A percentile compares a stretch with the other conserved stretches of the same genome.
These are phyloP conservation scores for Fistulifera pelliculosa DNA, from an alignment of 108 stramenopile genomes.

Conservation along the genomic window DNA sequence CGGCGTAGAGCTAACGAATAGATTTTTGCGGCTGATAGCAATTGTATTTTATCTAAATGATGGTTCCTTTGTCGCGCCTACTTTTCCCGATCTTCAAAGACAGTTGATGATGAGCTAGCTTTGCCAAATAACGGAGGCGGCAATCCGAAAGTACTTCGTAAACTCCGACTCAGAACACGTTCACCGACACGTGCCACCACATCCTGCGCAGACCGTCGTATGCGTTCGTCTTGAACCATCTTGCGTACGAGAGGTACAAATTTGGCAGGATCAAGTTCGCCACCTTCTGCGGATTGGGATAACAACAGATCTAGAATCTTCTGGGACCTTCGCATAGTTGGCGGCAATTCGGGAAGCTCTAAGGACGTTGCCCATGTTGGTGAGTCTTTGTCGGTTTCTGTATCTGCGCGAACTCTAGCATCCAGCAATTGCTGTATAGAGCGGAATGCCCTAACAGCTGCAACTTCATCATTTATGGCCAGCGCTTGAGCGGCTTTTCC, in stretches of 20 bases:
- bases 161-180: conserved; percentile 48
- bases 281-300: conserved; percentile 18
- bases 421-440: conserved; percentile 36
- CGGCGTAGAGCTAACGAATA: too few species aligned
- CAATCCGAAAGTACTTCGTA: conserved; percentile 66
- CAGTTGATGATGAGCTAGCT: conserved; percentile 14
- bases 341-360: conserved; percentile 54
- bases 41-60: too few species aligned
- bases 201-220: conserved; percentile 61
- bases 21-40: too few species aligned
- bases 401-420: conserved; percentile 3
- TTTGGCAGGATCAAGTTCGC: conserved; percentile 44
- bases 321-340: conserved; percentile 55
- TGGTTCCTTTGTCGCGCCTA: too few species aligned
- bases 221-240: conserved; percentile 56
- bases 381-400: conserved; percentile 22
- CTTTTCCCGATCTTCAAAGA: conserved; percentile 22
- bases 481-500: conserved; percentile 44
- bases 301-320: conserved; percentile 40
- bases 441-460: conserved; percentile 57
- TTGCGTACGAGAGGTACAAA: conserved; percentile 61
- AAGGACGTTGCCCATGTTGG: too few species aligned
- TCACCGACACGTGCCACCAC: conserved; percentile 65
- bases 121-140: conserved; percentile 42
- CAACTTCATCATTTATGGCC: conserved; percentile 51